Base-by-base conservation (phyloP, 2,329 filamentous ascomycete genomes). In the Tricladium varicosporioides region DNA sequence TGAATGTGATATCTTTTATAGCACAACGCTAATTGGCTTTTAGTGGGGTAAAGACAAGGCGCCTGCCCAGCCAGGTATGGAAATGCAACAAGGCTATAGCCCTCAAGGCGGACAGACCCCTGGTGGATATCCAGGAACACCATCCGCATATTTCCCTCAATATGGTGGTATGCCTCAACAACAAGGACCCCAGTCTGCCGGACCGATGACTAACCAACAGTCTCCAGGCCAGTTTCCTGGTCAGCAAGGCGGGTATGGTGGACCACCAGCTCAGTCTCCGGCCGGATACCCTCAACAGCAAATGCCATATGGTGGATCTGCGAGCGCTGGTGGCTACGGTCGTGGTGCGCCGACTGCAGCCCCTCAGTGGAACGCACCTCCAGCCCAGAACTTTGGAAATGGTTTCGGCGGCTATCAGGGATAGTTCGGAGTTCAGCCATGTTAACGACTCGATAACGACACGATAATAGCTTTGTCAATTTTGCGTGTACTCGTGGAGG, bases 21-120 rank as follows among this genome's bases (percentile, higher is more conserved):
- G 33, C 19, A n/a, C 43, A 46, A 53, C 46, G 59, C 68, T 77
- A 68, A 76, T 69, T 59, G 65, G 64, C 50, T 60, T 66, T 42
- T 71, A 97, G 93, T 99, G 94, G 94, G 94, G 94, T 72, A 99
- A 99, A 78, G 94, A 99, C 76, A 96, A 96, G 77, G 92, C 92
- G 53, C 91, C 94, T 27, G 92, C 85, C 42, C 60, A 63, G 65
- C 82, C 89, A 69, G 89, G 88, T 66, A 95, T 66, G 93, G 89
- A 71, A 86, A 89, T 66, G 88, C 82, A 67, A 83, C 83, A 71
- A 27, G 76, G 78, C 19, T 87, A 85, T 69, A 87, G 83, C 67
- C 85, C 92, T 53, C 89, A 92, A 72, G 90, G 86, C 67, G 87
- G 82, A 66, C 86, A 85, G 75, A 87, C 81, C 65, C 84, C 83